Base-by-base conservation (phyloP, 768 basidiomycete species). In the Termitomyces sp. region DNA sequence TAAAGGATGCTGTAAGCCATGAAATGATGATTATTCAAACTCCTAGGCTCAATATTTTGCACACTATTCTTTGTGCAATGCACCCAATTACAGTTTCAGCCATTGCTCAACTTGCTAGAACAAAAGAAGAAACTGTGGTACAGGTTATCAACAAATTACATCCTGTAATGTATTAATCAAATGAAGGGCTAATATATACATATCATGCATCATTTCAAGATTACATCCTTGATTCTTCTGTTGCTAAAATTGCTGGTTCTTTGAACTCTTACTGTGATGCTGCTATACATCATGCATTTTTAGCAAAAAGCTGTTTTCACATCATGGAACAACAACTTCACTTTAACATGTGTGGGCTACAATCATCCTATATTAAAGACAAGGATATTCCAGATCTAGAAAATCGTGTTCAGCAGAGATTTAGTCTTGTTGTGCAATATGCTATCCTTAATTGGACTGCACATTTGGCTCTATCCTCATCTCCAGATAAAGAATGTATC, bases 181-280 rank as follows among this genome's bases (percentile, higher is more conserved):
- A 41, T 2, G 8, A 40, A 32, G 56, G 36, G 3, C 2, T 33
- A 4, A 57, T 57, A 28, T 57, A 57, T 14, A 49, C 6, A 23
- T 56, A 56, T 36, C 54, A 55, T 55, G 55, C 55, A 5, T 54
- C 53, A 9, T 54, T 54, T 54, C 18, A 28, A 43, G 53, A 54
- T 13, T 54, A 32, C 16, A 55, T 55, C 6, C 13, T 47, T 33
- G 2, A 55, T 2, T 30, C 40, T 57, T 12, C n/a, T 33, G 7
- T 18, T 32, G 5, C n/a, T 12, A 32, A 8, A n/a, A n/a, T n/a
- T n/a, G n/a, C n/a, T n/a, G n/a, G n/a, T n/a, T n/a, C n/a, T n/a
- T n/a, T 6, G 23, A 23, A 23, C 2, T 8, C 16, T 28, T 13
- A 38, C 26, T 56, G 55, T 13, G n/a, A 56, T 38, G 9, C 16